These are phyloP conservation scores for Epicoccum sorghinum DNA, from an alignment of 2,329 filamentous ascomycete species.

Conservation along the genomic window DNA sequence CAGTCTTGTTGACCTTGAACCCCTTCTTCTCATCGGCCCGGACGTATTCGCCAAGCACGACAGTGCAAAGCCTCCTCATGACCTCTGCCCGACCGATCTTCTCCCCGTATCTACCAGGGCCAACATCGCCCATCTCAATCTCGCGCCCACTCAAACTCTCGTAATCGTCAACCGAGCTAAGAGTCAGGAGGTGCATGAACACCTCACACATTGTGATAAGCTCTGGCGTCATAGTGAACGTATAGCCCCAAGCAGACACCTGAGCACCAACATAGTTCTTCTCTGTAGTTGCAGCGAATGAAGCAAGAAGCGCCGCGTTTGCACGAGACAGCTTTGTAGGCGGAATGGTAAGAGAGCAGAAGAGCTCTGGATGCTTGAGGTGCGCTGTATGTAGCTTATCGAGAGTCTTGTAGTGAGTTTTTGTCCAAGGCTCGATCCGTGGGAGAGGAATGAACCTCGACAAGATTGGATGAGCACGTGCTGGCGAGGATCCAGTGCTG, in stretches of 20 bases:
- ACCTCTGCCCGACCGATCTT: constrained; percentile 35
- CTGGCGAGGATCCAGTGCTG: constrained; percentile 13
- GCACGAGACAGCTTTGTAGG: constrained; percentile 24
- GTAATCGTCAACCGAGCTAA: constrained; percentile 36
- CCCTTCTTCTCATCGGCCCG: constrained; percentile 45
- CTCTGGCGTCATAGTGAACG: constrained; percentile 36
- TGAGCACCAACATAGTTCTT: constrained; percentile 36
- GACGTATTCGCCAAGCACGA: constrained; percentile 42
- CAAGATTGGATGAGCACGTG: constrained; percentile 35
- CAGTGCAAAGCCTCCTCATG: constrained; percentile 38
- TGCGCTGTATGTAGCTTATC: constrained; percentile 44
- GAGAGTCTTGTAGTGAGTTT: constrained; percentile 48
- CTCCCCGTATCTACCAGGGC: constrained; percentile 28
- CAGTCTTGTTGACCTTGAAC: constrained; percentile 22
- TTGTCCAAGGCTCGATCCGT: constrained; percentile 47
- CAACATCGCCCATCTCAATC: constrained; percentile 40
- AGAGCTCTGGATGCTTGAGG: constrained; percentile 40
- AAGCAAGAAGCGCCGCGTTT: constrained; percentile 38
- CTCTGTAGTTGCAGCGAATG: constrained; percentile 30
- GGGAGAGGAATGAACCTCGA: constrained; percentile 38
- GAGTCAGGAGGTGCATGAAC: constrained; percentile 39
- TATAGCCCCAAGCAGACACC: constrained; percentile 46
- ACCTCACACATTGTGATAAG: constrained; percentile 43
- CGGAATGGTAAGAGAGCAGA: constrained; percentile 29
- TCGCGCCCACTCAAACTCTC: constrained; percentile 28